Base-by-base conservation (phyloP, 768 basidiomycete genomes). In the Tulasnella sp. region DNA sequence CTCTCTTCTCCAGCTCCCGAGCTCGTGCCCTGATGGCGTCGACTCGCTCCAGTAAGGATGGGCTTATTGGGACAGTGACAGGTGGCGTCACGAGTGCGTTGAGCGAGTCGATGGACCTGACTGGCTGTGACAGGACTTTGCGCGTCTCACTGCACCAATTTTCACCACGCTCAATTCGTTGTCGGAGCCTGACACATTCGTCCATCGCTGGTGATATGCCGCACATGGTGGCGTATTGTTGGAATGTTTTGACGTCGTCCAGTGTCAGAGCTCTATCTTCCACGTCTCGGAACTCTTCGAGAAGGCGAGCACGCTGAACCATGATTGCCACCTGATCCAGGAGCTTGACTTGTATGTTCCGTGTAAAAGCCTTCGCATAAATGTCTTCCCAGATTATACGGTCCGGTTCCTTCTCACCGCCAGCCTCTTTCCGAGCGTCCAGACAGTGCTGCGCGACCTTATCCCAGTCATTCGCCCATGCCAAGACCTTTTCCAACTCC, bases 271-370 rank as follows among this genome's bases (percentile, higher is more conserved):
- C 79, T 3, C 70, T 71, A 48, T 91, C 88, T 50, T 88, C 84
- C 23, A 86, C 72, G 52, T 82, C 82, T 64, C 86, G 81, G 38
- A 95, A 73, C 66, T 93, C 90, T 61, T 73, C 77, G 63, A 88
- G 72, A 62, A 95, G 80, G 66, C 85, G 81, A 67, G 88, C 83
- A 10, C 89, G 81, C 59, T 86, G 80, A 23, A 90, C 85, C 58
- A 93, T 83, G 71, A 81, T 85, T 73, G 88, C 84, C 19, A 96
- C 77, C 63, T 85, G 81, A 17, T 76, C 68, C 13, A 94, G 74
- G 69, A 93, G 89, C 13, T 90, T 86, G 19, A 95, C 75, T 51
- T 82, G 77, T n/a, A 95, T 84, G 64, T 91, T 92, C 56, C 94
- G 71, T 8, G 86, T 84, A 2, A 83, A 83, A 1, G 82, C 84